phyloP scores from a whole-genome alignment of 306 rosid species.

The Cicer cuneatum region DNA sequence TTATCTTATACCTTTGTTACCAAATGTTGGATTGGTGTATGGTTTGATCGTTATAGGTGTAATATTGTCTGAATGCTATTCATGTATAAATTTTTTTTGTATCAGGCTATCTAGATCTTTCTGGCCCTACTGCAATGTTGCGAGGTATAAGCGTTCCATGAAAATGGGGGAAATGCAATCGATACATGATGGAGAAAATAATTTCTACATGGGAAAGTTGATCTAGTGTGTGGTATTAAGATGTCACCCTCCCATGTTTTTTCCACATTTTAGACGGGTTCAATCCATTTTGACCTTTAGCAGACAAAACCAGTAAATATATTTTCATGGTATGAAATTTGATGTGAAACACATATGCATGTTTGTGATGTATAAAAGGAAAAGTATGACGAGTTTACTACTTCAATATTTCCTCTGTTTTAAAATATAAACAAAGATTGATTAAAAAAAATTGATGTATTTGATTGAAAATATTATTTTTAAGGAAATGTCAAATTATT shows the following conservation, averaged over 20 bases:
- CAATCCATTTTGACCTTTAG: constrained; percentile 14
- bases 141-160: constrained; percentile 24
- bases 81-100: constrained; percentile 29
- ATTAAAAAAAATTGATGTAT: no score
- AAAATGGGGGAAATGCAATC: constrained; percentile 3
- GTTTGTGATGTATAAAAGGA: neutral
- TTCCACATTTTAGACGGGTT: neutral
- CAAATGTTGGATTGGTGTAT: constrained; percentile 39
- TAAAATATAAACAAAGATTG: no score
- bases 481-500: no score
- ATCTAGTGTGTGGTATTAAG: constrained; percentile 30
- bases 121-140: constrained; percentile 31
- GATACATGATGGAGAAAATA: constrained; percentile 19
- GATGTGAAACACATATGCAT: constrained; percentile 6
- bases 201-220: constrained; percentile 24
- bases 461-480: no score
- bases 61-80: constrained; percentile 32
- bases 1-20: constrained; percentile 41
- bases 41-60: constrained; percentile 39
- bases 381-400: neutral
- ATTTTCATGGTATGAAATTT: neutral
- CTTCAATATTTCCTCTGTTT: no score
- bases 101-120: constrained; percentile 42
- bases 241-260: neutral
- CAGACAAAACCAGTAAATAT: neutral